These are phyloP conservation scores for Thermothelomyces thermophilus DNA, from an alignment of 2,329 filamentous ascomycete genomes.

Conservation along the genomic window DNA sequence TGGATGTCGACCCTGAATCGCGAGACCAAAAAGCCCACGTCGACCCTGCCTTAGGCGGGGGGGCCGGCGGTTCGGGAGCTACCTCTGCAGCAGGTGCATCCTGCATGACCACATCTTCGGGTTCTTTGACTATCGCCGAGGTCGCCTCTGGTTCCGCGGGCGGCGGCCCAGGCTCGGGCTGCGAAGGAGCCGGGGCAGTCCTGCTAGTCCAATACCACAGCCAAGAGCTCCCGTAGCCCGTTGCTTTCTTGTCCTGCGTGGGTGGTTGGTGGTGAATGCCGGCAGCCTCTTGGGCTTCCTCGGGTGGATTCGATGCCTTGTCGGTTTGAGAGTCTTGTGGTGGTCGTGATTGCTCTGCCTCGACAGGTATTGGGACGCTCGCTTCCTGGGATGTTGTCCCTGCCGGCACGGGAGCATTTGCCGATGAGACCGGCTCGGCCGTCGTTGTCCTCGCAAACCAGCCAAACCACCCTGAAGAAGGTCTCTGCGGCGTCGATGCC, in stretches of 20 bases:
- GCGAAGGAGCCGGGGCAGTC: slow-evolving; percentile 5
- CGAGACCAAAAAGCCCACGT: slow-evolving; percentile 80
- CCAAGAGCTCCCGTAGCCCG: slow-evolving; percentile 28
- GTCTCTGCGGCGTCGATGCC: slow-evolving; percentile 7
- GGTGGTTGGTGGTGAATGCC: slow-evolving; percentile 12
- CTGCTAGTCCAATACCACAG: slow-evolving; percentile 32
- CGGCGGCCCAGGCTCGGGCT: slow-evolving; percentile 6
- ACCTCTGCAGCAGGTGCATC: slow-evolving; percentile 34
- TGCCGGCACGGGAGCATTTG: slow-evolving; percentile 1
- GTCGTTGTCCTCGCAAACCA: slow-evolving; percentile 39
- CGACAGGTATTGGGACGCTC: background rate
- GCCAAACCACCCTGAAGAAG: slow-evolving; percentile 48
- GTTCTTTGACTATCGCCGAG: slow-evolving; percentile 25
- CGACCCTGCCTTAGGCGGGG: slow-evolving; percentile 47
- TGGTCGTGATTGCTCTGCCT: no score
- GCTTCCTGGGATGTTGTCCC: slow-evolving; percentile 22
- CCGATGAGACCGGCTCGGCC: background rate
- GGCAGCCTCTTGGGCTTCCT: slow-evolving; percentile 12
- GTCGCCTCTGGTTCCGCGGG: slow-evolving; percentile 14
- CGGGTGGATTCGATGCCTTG: slow-evolving; percentile 20
- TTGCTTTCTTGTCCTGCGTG: slow-evolving; percentile 8
- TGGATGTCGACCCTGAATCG: slow-evolving; percentile 39
- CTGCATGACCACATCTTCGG: slow-evolving; percentile 38
- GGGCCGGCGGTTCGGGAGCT: slow-evolving; percentile 29
- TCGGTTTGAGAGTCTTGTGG: slow-evolving; percentile 17